Conservation (phyloP, 1,284 basidiomycete species). For the Pseudomicrostroma phylloplanum region DNA sequence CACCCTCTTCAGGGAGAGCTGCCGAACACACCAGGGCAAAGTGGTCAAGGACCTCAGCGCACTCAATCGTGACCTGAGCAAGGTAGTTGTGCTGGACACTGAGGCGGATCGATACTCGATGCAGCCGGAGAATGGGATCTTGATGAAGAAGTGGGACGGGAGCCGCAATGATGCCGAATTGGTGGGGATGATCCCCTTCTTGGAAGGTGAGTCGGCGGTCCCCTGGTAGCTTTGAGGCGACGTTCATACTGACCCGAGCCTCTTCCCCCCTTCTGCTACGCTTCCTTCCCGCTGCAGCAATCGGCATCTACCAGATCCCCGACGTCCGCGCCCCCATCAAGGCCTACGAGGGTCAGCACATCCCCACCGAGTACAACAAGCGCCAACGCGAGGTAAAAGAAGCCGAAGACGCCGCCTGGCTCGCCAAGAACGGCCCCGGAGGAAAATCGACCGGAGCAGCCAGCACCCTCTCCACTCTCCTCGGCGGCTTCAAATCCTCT, state of each 20-base stretch:
- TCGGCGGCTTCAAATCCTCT: neutral
- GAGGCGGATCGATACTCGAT: conserved; percentile 68
- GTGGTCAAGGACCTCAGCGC: conserved; percentile 73
- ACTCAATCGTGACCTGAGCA: conserved; percentile 84
- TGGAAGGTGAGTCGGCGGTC: conserved; percentile 62
- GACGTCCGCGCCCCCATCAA: conserved; percentile 83
- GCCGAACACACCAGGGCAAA: conserved; percentile 37
- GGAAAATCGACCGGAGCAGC: neutral
- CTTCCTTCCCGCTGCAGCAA: conserved; percentile 22
- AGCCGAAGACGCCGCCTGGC: conserved; percentile 72
- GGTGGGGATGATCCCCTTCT: conserved; percentile 86
- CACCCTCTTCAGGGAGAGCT: conserved; percentile 75
- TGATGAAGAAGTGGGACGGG: conserved; percentile 82
- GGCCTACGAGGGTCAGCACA: conserved; percentile 78
- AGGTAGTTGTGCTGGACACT: conserved; percentile 84
- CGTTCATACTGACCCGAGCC: neutral
- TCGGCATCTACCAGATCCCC: conserved; percentile 52
- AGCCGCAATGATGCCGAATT: conserved; percentile 69
- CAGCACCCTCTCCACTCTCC: neutral
- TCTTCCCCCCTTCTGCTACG: conserved; percentile 10
- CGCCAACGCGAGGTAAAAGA: neutral
- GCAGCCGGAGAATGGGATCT: conserved; percentile 83
- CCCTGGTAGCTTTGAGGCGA: neutral
- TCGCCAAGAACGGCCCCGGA: conserved; percentile 26
- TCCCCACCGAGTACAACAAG: conserved; percentile 78